Percentiles rank a stretch among this genome's conserved stretches.
phyloP scores from a whole-genome alignment of 2,329 filamentous ascomycete genomes.

The Cladobotryum protrusum region DNA sequence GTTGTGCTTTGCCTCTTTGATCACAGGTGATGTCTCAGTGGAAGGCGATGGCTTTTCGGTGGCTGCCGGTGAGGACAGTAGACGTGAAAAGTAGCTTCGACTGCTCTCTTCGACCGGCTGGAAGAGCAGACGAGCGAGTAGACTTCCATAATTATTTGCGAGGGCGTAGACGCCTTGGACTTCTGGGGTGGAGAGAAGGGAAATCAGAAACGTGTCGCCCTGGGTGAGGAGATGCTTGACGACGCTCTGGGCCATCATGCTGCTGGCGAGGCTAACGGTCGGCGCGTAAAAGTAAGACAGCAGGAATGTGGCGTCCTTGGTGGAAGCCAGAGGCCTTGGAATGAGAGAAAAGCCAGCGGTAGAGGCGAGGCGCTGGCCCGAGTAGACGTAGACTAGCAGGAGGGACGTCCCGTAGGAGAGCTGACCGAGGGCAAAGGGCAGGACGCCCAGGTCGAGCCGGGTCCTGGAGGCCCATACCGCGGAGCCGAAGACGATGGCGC shows the following conservation, averaged over 20 bases:
- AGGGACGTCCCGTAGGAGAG: conserved; percentile 66
- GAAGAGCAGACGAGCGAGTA: conserved; percentile 82
- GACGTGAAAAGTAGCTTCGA: conserved; percentile 78
- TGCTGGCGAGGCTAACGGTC: conserved; percentile 68
- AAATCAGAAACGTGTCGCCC: conserved; percentile 85
- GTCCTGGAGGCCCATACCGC: conserved; percentile 52
- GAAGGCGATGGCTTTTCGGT: conserved; percentile 15
- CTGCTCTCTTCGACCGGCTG: conserved; percentile 94
- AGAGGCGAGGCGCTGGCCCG: conserved; percentile 51
- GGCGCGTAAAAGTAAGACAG: conserved; percentile 60
- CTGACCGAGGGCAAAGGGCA: conserved; percentile 88
- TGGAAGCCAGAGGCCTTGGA: conserved; percentile 32
- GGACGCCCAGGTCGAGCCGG: conserved; percentile 57
- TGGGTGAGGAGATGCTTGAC: conserved; percentile 93
- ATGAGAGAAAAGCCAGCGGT: conserved; percentile 64
- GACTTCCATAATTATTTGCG: conserved; percentile 88
- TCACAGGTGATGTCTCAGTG: conserved; percentile 20
- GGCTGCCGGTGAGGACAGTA: conserved; percentile 46
- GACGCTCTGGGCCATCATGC: conserved; percentile 78
- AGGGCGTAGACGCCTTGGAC: conserved; percentile 90
- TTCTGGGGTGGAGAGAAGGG: conserved; percentile 65
- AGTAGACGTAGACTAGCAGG: conserved; percentile 61
- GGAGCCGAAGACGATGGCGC: conserved; percentile 63
- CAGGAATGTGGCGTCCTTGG: conserved; percentile 36
- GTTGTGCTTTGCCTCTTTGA: conserved; percentile 42